Conservation (phyloP, 139 green algal genomes). For the Zygnema cylindricum region DNA sequence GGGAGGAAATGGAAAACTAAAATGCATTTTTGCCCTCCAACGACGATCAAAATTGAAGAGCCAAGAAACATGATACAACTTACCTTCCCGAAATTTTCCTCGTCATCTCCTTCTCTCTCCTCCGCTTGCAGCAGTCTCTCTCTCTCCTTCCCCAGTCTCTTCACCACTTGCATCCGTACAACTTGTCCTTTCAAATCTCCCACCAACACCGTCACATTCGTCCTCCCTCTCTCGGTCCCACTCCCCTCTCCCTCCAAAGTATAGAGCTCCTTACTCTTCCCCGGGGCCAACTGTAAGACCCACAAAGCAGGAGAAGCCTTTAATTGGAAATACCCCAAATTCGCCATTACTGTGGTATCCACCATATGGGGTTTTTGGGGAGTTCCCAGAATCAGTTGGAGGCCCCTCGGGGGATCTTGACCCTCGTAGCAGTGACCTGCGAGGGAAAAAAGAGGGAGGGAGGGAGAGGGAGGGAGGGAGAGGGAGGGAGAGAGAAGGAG, state of each 20-base stretch:
- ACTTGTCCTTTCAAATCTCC: constrained; percentile 70
- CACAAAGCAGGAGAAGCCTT: constrained; percentile 83
- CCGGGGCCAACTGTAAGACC: constrained; percentile 74
- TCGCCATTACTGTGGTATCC: constrained; percentile 97
- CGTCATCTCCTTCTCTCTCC: constrained; percentile 29
- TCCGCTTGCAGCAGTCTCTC: constrained; percentile 77
- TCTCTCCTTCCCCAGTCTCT: constrained; percentile 74
- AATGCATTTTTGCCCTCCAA: no score
- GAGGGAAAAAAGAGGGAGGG: not conserved
- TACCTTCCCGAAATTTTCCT: constrained; percentile 22
- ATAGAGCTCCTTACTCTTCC: constrained; percentile 64
- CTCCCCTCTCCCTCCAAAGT: not conserved
- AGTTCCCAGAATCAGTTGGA: constrained; percentile 88
- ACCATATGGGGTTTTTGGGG: constrained; percentile 55
- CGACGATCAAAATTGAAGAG: no score
- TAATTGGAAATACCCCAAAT: constrained; percentile 99
- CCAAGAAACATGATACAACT: no score
- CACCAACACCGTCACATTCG: constrained; percentile 44
- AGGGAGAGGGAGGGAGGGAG: not conserved
- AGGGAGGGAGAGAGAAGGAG: not conserved
- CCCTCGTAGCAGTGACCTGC: constrained; percentile 57
- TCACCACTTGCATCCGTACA: constrained; percentile 80
- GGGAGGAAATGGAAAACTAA: no score
- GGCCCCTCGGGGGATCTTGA: constrained; percentile 75
- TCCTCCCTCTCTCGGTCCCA: not conserved